These are phyloP conservation scores for Tetrapisispora namnaoensis DNA, from an alignment of 805 yeast genomes.

Conservation along the genomic window DNA sequence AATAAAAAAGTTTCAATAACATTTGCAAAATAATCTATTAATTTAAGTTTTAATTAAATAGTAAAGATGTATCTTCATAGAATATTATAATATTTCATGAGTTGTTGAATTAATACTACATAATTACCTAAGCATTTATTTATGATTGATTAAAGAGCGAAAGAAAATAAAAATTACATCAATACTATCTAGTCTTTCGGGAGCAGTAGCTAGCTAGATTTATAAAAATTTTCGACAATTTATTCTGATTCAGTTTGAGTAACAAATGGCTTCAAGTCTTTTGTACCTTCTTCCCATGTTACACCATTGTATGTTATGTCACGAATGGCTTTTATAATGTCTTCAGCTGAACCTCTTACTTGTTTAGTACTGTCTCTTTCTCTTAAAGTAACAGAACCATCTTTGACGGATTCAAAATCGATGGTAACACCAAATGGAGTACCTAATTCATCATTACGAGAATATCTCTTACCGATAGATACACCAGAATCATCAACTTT, in stretches of 20 bases:
- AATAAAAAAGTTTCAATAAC: constrained; percentile 14
- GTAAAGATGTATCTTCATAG: neutral
- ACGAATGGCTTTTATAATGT: constrained; percentile 62
- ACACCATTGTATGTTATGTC: constrained; percentile 62
- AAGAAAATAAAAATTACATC: neutral
- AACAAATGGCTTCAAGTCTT: constrained; percentile 60
- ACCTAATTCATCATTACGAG: constrained; percentile 96
- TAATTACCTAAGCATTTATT: neutral
- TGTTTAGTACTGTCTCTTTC: constrained; percentile 95
- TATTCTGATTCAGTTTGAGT: constrained; percentile 39
- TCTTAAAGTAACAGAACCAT: constrained; percentile 82
- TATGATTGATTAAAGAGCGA: neutral
- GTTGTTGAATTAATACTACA: neutral
- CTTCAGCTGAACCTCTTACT: constrained; percentile 84
- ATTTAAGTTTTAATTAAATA: neutral
- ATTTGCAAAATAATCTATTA: constrained; percentile 20
- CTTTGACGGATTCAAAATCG: constrained; percentile 84
- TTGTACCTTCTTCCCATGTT: constrained; percentile 80
- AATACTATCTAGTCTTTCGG: neutral
- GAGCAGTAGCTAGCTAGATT: neutral
- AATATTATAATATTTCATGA: neutral
- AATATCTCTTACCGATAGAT: constrained; percentile 93
- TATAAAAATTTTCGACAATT: neutral
- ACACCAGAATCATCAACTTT: constrained; percentile 95
- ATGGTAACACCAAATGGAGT: constrained; percentile 96